These are phyloP conservation scores for Fusarium ambrosium DNA, from an alignment of 2,329 filamentous ascomycete species.

Conservation along the genomic window DNA sequence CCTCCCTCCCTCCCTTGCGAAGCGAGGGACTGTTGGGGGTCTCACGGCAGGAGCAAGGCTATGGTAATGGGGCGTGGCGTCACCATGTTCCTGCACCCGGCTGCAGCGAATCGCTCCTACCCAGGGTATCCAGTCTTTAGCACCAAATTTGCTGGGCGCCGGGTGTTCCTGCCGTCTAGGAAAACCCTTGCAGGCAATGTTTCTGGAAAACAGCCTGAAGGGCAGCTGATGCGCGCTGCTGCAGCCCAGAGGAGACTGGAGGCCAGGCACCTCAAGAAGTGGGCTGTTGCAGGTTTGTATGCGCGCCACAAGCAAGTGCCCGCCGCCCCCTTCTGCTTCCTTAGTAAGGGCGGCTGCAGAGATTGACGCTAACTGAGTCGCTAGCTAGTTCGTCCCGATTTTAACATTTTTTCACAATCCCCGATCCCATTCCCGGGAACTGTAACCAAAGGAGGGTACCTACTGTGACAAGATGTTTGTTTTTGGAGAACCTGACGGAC, in stretches of 20 bases:
- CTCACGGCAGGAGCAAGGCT: constrained; percentile 9
- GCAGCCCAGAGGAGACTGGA: background rate
- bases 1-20: background rate
- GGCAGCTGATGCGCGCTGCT: background rate
- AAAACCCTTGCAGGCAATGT: constrained; percentile 23
- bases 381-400: constrained; percentile 22
- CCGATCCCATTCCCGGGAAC: background rate
- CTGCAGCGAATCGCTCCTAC: constrained; percentile 1
- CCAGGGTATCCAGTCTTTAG: background rate
- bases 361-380: constrained; percentile 18
- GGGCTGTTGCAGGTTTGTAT: background rate
- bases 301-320: constrained; percentile 8
- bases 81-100: constrained; percentile 27
- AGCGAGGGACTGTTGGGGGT: constrained; percentile 1
- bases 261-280: background rate
- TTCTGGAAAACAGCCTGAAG: constrained; percentile 32
- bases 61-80: constrained; percentile 15
- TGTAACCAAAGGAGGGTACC: constrained; percentile 6
- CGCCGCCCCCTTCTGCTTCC: constrained; percentile 7
- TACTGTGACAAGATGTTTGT: background rate
- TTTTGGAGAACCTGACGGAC: constrained; percentile 1
- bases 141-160: background rate
- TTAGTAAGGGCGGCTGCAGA: constrained; percentile 19
- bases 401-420: constrained; percentile 1
- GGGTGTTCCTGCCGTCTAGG: constrained; percentile 8